Base-by-base conservation (phyloP, 352 stramenopile genomes). In the Phytophthora pistaciae region DNA sequence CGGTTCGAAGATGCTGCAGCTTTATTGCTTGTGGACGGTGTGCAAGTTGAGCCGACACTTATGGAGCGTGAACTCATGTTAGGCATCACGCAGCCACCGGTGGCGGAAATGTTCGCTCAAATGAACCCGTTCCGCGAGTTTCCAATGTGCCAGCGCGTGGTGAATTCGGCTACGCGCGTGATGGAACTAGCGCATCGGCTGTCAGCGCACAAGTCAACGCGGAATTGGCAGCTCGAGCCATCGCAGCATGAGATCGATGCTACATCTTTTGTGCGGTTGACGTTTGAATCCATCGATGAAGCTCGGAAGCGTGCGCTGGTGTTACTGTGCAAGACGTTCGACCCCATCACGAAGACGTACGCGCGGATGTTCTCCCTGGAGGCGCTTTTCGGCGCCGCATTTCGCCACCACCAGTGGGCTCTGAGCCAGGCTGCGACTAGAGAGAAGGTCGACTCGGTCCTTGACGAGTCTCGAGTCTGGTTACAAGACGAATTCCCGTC, bases 251-350 rank as follows among this genome's bases (percentile, higher is more conserved):
- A 40, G 0, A 66, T 76, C 0, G 81, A 90, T 2, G 25, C 69
- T 1, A 87, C 78, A 5, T 85, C 89, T 0, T 85, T 95, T 31
- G 82, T 96, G 21, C 77, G 85, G 6, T 60, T 96, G 14, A 91
- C 82, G 3, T 96, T 94, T 64, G 75, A 83, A 29, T 91, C 84
- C n/a, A 73, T 90, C 8, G 74, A 90, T 8, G 87, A 96, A 55
- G 89, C 89, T 0, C 74, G 86, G 7, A 83, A 87, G 20, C 85
- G 89, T 20, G 85, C 85, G 11, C 57, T 94, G 21, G 58, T 94
- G 61, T 69, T 96, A 21, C 50, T 94, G 11, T 82, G 81, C 49
- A 93, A 93, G 67, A 96, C 89, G 4, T 96, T 91, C 63, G 84
- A 96, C 20, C 85, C 85, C 2, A 62, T 88, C 25, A 82, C 77